These are phyloP conservation scores for Triticum timopheevii DNA, from an alignment of 176 grass and related monocot genomes.

Conservation along the genomic window DNA sequence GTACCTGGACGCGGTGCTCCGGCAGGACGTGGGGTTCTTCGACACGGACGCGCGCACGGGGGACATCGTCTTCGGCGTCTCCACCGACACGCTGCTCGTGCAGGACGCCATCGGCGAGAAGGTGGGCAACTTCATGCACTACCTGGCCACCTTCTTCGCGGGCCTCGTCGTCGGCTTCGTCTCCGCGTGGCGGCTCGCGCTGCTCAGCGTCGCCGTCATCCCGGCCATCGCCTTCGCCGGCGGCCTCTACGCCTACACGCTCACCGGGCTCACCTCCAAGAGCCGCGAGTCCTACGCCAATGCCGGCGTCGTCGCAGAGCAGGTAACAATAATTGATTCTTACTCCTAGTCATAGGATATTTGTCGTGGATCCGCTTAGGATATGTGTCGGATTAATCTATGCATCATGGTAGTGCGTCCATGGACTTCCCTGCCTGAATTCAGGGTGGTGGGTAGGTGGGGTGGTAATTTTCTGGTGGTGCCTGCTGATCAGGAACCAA, in stretches of 20 bases:
- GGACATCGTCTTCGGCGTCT: slow-evolving; percentile 92
- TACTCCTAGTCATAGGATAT: background rate
- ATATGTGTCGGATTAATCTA: slow-evolving; percentile 25
- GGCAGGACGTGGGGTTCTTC: slow-evolving; percentile 97
- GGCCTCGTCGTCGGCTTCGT: slow-evolving; percentile 90
- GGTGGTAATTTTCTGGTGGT: slow-evolving; percentile 38
- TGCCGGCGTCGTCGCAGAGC: slow-evolving; percentile 87
- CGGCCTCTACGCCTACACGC: slow-evolving; percentile 97
- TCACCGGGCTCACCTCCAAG: slow-evolving; percentile 93
- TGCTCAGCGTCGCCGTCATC: slow-evolving; percentile 94
- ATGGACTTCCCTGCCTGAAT: slow-evolving; percentile 40
- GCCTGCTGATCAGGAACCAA: slow-evolving; percentile 50
- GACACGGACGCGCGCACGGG: slow-evolving; percentile 95
- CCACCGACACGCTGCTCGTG: slow-evolving; percentile 91
- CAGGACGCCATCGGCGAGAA: slow-evolving; percentile 98
- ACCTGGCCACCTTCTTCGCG: slow-evolving; percentile 87
- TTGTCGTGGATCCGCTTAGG: slow-evolving; percentile 23
- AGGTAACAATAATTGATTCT: slow-evolving; percentile 45
- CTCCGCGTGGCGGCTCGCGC: slow-evolving; percentile 80
- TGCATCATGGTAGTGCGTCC: slow-evolving; percentile 12
- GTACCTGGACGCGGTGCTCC: slow-evolving; percentile 88
- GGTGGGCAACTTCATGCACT: slow-evolving; percentile 97
- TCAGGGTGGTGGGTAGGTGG: slow-evolving; percentile 40
- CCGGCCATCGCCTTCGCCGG: slow-evolving; percentile 95
- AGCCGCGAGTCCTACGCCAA: slow-evolving; percentile 95